Evolutionary conservation across 192 early-diverging fungal species (phyloP).

Genomic region (Backusella liffmaniae): DNA sequence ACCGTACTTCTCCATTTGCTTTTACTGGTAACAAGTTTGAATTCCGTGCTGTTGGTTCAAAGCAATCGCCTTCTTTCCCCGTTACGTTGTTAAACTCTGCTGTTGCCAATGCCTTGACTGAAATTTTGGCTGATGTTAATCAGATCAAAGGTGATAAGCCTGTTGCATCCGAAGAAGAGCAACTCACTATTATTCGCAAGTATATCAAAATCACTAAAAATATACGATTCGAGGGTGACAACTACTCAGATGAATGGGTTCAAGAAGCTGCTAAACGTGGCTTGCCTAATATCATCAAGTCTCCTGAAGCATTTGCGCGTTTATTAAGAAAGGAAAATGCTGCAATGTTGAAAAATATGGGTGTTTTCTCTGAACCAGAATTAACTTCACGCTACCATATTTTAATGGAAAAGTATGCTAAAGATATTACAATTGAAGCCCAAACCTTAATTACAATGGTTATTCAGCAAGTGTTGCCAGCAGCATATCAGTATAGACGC

Average conservation of each 20-base stretch:
- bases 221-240: conserved; percentile 96
- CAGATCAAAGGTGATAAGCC: conserved; percentile 81
- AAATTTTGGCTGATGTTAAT: conserved; percentile 70
- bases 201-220: conserved; percentile 77
- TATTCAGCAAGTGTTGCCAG: conserved; percentile 83
- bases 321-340: conserved; percentile 71
- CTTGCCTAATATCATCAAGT: conserved; percentile 91
- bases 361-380: conserved; percentile 86
- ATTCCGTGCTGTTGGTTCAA: conserved; percentile 98
- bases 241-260: conserved; percentile 94
- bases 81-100: conserved; percentile 90
- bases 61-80: conserved; percentile 96
- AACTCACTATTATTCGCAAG: conserved; percentile 82
- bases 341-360: conserved; percentile 74
- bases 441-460: conserved; percentile 84
- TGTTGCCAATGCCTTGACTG: conserved; percentile 80
- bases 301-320: conserved; percentile 86
- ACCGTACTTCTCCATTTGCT: conserved; percentile 97
- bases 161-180: conserved; percentile 80
- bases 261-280: conserved; percentile 91
- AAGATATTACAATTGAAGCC: conserved; percentile 93
- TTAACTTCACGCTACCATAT: conserved; percentile 93
- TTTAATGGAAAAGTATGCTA: conserved; percentile 95
- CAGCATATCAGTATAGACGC: conserved; percentile 89
- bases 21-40: conserved; percentile 99